These are phyloP conservation scores for Aspergillus floridensis DNA, from an alignment of 2,329 filamentous ascomycete species.

Conservation along the genomic window DNA sequence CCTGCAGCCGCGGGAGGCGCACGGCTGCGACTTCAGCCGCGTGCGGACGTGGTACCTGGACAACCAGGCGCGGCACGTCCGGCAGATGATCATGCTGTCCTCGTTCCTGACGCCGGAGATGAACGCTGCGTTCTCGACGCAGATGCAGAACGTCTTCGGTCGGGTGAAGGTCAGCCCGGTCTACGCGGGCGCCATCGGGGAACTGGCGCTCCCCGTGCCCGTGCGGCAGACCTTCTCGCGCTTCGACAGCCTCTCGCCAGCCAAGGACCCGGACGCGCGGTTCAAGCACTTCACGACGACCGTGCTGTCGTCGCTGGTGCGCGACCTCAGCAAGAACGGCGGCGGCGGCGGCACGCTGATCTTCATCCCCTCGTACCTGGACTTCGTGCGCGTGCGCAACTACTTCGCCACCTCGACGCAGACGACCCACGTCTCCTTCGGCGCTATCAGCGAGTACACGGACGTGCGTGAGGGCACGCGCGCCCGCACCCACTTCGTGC, in stretches of 20 bases:
- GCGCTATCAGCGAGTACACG: conserved; percentile 85
- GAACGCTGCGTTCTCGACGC: conserved; percentile 70
- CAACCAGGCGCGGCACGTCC: conserved; percentile 71
- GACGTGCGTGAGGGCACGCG: conserved; percentile 74
- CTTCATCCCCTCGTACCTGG: conserved; percentile 89
- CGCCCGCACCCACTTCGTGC: conserved; percentile 82
- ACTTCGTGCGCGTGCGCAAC: conserved; percentile 91
- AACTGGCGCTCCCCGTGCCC: conserved; percentile 61
- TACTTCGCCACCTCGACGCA: conserved; percentile 72
- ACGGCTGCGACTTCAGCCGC: conserved; percentile 90
- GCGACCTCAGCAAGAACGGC: conserved; percentile 47
- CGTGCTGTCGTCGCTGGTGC: conserved; percentile 71
- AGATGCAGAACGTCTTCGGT: conserved; percentile 78
- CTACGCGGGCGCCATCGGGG: conserved; percentile 70
- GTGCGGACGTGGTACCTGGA: conserved; percentile 93
- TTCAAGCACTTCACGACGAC: conserved; percentile 89
- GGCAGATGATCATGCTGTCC: conserved; percentile 80
- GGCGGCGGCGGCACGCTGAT: conserved; percentile 68
- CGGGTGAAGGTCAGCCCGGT: conserved; percentile 69
- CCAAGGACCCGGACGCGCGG: conserved; percentile 77
- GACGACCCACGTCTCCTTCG: conserved; percentile 65
- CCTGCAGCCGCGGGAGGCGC: conserved; percentile 79
- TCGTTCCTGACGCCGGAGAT: conserved; percentile 87
- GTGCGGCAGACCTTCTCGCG: conserved; percentile 87
- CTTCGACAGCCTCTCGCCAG: conserved; percentile 68